Evolutionary conservation across 176 grass and related monocot genomes (phyloP), one percentile per base, ranked within the genome.

Genomic region (Chrysopogon serrulatus): DNA sequence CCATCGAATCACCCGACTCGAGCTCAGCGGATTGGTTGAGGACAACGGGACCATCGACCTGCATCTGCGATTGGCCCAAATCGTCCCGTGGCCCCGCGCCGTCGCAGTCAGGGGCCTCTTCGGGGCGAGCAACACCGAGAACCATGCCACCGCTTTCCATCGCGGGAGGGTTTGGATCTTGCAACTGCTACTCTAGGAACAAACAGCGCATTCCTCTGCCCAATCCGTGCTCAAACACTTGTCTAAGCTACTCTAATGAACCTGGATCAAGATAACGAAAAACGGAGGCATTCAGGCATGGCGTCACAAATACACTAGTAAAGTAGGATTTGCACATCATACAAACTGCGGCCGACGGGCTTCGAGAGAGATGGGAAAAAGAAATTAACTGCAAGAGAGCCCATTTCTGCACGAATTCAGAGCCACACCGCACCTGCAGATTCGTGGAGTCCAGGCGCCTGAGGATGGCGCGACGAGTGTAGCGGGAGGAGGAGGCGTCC

Each of bases 1-100:
- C 66, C 92, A 94, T 94, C 21, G 77, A 56, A 4, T 90, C 66
- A 15, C 13, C 10, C 17, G 83, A 57, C 8, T 82, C 82, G 36
- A 68, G n/a, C 51, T 87, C 84, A 5, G 59, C 64, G 24, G 78
- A 62, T 41, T 11, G 68, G 84, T 87, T 75, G 14, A 69, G 60
- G 16, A 68, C 61, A 15, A 75, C 84, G 2, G 88, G 74, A 0
- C 60, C 68, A 30, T 87, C 80, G 21, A 87, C 27, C 36, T 83
- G 84, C 88, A 83, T 87, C 42, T 75, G 80, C 40, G 68, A 87
- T 14, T 61, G 66, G 17, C 12, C 74, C 80, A 13, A 6, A 1
- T 17, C 79, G 31, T 49, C 39, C 10, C 79, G 28, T 5, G 30
- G 44, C 37, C 7, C 60, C 2, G 47, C 30, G 12, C 5, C 76